Evolutionary conservation across 106 monocot species (phyloP).

Genomic region (Dendrobium huoshanense): DNA sequence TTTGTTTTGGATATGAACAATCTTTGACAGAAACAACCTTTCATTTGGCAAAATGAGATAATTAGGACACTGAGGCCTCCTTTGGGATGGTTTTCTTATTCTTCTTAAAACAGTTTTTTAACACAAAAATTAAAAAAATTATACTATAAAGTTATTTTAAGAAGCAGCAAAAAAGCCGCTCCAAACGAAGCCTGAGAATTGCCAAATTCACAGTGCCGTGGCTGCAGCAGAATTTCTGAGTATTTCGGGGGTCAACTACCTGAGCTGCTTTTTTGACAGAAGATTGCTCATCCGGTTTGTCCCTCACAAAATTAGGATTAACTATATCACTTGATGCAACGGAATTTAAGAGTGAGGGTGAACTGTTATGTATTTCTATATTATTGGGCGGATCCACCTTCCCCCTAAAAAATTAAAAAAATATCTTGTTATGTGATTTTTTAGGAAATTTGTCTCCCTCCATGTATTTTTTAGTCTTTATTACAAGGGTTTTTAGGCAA

Average conservation of each 20-base stretch:
- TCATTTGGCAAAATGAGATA: constrained; percentile 18
- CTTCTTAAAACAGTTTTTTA: too few species aligned
- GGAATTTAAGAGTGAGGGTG: neutral
- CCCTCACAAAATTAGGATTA: neutral
- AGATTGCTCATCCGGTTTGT: neutral
- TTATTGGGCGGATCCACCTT: too few species aligned
- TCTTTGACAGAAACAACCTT: constrained; percentile 20
- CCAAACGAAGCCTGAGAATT: constrained; percentile 25
- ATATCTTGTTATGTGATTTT: too few species aligned
- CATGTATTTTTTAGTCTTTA: too few species aligned
- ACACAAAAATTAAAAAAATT: too few species aligned
- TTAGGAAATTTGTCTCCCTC: too few species aligned
- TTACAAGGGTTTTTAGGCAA: too few species aligned
- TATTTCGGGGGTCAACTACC: constrained; percentile 9
- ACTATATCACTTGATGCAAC: neutral
- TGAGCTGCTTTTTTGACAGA: neutral
- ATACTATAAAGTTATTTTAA: too few species aligned
- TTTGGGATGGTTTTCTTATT: too few species aligned
- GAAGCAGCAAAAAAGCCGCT: too few species aligned
- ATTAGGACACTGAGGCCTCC: constrained; percentile 46
- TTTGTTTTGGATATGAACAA: constrained; percentile 26
- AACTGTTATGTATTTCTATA: too few species aligned
- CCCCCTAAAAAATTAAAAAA: too few species aligned
- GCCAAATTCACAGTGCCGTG: constrained; percentile 95
- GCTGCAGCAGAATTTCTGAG: constrained; percentile 61